These are phyloP conservation scores for Lipomyces yamadae DNA, from an alignment of 805 yeast species.

Conservation along the genomic window DNA sequence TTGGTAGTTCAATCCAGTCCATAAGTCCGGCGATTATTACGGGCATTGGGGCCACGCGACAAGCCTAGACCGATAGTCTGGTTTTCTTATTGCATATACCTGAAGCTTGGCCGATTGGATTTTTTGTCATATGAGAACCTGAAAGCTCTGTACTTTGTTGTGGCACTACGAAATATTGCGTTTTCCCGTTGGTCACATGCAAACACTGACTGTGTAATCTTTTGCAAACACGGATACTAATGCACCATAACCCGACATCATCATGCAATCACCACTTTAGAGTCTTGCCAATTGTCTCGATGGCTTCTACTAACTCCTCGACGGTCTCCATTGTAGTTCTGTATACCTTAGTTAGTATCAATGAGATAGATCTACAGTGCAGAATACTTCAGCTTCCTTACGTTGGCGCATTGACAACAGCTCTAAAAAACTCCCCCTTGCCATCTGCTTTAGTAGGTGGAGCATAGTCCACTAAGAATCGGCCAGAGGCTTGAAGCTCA, in stretches of 20 bases:
- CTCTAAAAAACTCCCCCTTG: conserved; percentile 81
- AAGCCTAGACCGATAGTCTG: too few relatives aligned
- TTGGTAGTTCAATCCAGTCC: too few relatives aligned
- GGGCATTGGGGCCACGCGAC: too few relatives aligned
- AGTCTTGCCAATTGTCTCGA: conserved; percentile 48
- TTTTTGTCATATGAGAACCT: too few relatives aligned
- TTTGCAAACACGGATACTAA: not conserved
- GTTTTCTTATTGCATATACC: too few relatives aligned
- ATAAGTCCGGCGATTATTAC: not conserved
- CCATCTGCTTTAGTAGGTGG: conserved; percentile 51
- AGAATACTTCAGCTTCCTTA: conserved; percentile 24
- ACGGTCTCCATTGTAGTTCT: conserved; percentile 51
- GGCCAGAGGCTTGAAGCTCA: conserved; percentile 63
- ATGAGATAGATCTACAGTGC: not conserved
- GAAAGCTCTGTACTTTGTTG: too few relatives aligned
- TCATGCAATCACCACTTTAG: conserved; percentile 4
- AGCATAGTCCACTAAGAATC: conserved; percentile 76
- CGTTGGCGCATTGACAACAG: conserved; percentile 76
- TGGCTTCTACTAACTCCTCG: conserved; percentile 52
- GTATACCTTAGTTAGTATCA: not conserved
- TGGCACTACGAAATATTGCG: not conserved
- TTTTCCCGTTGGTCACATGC: not conserved
- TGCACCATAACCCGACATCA: not conserved
- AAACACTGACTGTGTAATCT: not conserved
- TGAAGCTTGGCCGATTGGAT: too few relatives aligned